Conservation (phyloP, 805 yeast genomes). For the Pichia occidentalis region DNA sequence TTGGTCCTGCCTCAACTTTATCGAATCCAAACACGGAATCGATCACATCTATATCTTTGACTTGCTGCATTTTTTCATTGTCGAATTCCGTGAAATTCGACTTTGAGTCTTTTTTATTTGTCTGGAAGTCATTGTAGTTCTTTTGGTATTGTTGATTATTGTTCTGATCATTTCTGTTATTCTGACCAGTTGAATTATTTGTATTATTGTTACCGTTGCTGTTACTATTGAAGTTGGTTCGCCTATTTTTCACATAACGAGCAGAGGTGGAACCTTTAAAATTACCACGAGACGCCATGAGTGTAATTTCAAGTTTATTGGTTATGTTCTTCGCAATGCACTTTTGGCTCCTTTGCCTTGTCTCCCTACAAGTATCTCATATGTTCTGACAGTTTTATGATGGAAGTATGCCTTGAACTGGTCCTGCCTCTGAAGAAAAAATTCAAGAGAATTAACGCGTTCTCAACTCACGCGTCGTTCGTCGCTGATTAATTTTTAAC, state of each 20-base stretch:
- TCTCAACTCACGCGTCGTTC: no score
- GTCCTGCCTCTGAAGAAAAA: not conserved
- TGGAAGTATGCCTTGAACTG: no score
- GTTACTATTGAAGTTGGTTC: not conserved
- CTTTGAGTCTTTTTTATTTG: no score
- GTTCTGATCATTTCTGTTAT: no score
- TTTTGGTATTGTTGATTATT: slow-evolving; percentile 1
- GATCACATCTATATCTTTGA: slow-evolving; percentile 54
- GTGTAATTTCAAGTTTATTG: not conserved
- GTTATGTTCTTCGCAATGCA: slow-evolving; percentile 8
- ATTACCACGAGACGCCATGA: slow-evolving; percentile 17
- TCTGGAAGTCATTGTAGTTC: slow-evolving; percentile 19
- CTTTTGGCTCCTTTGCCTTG: not conserved
- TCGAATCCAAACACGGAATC: slow-evolving; percentile 88
- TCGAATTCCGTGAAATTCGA: no score
- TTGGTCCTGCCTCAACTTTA: slow-evolving; percentile 64
- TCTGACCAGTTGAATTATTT: no score
- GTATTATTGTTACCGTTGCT: not conserved
- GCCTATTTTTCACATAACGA: slow-evolving; percentile 23
- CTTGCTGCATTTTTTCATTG: slow-evolving; percentile 42
- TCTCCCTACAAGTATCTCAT: no score
- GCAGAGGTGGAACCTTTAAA: slow-evolving; percentile 23
- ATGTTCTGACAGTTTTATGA: no score
- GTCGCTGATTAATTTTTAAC: no score
- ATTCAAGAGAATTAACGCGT: no score